A percentile compares a stretch with the other conserved stretches of the same genome.
phyloP scores from a whole-genome alignment of 78 protist species.

The Reticulomyxa filosa region DNA sequence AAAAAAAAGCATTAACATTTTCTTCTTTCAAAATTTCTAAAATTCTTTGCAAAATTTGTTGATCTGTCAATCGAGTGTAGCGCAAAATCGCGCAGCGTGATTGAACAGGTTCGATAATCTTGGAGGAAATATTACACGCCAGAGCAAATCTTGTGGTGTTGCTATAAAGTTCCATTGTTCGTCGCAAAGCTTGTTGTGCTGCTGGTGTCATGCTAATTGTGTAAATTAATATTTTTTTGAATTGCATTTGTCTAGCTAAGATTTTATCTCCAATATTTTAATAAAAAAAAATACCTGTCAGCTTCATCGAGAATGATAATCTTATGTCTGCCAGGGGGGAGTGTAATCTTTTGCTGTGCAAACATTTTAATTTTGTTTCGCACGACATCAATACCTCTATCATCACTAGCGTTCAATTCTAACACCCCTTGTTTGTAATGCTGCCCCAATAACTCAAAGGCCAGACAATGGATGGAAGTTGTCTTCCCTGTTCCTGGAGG shows the following conservation, averaged over 20 bases:
- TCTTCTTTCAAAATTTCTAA: constrained; percentile 28
- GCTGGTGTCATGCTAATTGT: constrained; percentile 56
- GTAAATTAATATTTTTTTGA: no score
- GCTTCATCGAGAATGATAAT: constrained; percentile 94
- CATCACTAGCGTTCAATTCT: constrained; percentile 82
- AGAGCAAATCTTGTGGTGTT: constrained; percentile 85
- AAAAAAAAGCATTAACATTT: no score
- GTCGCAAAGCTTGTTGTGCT: constrained; percentile 89
- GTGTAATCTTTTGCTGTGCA: constrained; percentile 82
- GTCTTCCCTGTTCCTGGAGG: constrained; percentile 93
- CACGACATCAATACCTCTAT: constrained; percentile 94
- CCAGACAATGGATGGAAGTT: constrained; percentile 61
- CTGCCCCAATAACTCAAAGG: constrained; percentile 57
- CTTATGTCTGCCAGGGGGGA: constrained; percentile 69
- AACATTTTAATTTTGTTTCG: constrained; percentile 87
- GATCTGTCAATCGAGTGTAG: constrained; percentile 37
- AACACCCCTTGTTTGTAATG: constrained; percentile 28
- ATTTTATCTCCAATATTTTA: no score
- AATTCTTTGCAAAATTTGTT: constrained; percentile 34
- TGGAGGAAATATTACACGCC: constrained; percentile 74
- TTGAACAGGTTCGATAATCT: constrained; percentile 92
- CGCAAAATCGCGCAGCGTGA: constrained; percentile 81
- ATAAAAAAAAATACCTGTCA: no score
- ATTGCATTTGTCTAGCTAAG: no score
- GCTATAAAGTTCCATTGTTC: constrained; percentile 77